Base-by-base conservation (phyloP, 2,329 filamentous ascomycete species). In the Hypoxylon rubiginosum region DNA sequence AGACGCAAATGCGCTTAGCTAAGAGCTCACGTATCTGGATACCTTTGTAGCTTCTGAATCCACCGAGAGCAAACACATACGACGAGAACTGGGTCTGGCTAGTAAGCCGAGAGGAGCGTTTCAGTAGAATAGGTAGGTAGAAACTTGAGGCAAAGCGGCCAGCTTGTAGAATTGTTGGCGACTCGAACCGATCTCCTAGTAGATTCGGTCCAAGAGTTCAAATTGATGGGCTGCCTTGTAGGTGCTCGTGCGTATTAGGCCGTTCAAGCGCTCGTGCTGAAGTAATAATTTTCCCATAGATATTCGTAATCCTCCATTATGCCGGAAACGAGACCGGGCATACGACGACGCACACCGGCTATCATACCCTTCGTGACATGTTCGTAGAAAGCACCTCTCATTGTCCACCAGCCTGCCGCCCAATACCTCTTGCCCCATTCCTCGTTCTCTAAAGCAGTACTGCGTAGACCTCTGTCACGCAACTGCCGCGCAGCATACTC, bases 261-360 rank as follows among this genome's bases (percentile, higher is more conserved):
- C 43, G 46, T 10, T 71, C 66, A 71, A n/a, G 71, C 67, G 36
- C 84, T 87, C 36, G 87, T 88, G 78, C 86, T 88, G 79, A 98
- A 99, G 80, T 98, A 97, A 79, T 97, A 98, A 74, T 97, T 94
- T 80, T 97, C 94, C 96, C 96, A 99, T 32, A 99, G 84, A 78
- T 97, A 98, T 79, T 97, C 93, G 77, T 99, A 99, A 78, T 99
- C 96, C 77, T 97, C 94, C 68, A 98, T 80, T 49, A 99, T 91
- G 62, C 92, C 93, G 8, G 90, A 92, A 24, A 97, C 84, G 76
- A 99, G 88, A 70, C 92, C 90, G 50, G 97, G 87, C 79, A 97
- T 84, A 56, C 92, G 90, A 75, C 90, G 91, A 71, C 89, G 90
- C 70, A 97, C 86, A 74, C 90, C 91, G 30, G 84, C 83, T 7